Conservation (phyloP, 768 basidiomycete species). For the Mycena belliarum region DNA sequence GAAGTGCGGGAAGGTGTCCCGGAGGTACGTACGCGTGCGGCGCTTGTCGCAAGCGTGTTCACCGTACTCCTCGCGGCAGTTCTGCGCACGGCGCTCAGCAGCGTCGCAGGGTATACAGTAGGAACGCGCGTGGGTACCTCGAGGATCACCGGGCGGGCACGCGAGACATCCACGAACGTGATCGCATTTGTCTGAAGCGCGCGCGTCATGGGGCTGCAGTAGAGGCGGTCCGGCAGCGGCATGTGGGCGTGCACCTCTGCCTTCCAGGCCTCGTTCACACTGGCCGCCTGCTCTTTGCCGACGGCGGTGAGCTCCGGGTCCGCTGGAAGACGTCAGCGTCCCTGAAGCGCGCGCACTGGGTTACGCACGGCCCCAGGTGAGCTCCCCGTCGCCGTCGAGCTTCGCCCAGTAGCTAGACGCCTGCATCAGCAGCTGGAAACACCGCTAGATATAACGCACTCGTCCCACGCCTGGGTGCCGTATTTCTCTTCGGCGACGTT, state of each 20-base stretch:
- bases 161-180: conserved; percentile 45
- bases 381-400: conserved; percentile 61
- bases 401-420: conserved; percentile 60
- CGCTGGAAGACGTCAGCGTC: conserved; percentile 37
- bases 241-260: conserved; percentile 44
- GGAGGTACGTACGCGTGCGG: conserved; percentile 49
- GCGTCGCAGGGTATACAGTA: too few species aligned
- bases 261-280: conserved; percentile 48
- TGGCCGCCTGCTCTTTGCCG: conserved; percentile 57
- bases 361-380: conserved; percentile 73
- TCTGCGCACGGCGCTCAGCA: too few species aligned
- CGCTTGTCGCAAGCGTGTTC: conserved; percentile 75
- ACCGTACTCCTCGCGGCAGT: conserved; percentile 66
- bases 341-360: not conserved
- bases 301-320: conserved; percentile 64
- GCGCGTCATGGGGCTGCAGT: conserved; percentile 64
- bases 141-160: conserved; percentile 43
- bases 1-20: conserved; percentile 49
- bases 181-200: conserved; percentile 58
- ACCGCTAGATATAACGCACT: conserved; percentile 38
- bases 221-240: conserved; percentile 55
- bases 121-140: conserved; percentile 45
- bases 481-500: conserved; percentile 36
- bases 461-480: conserved; percentile 45
- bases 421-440: not conserved